Base-by-base conservation (phyloP, 805 yeast species). In the Middelhovenomyces tepae region DNA sequence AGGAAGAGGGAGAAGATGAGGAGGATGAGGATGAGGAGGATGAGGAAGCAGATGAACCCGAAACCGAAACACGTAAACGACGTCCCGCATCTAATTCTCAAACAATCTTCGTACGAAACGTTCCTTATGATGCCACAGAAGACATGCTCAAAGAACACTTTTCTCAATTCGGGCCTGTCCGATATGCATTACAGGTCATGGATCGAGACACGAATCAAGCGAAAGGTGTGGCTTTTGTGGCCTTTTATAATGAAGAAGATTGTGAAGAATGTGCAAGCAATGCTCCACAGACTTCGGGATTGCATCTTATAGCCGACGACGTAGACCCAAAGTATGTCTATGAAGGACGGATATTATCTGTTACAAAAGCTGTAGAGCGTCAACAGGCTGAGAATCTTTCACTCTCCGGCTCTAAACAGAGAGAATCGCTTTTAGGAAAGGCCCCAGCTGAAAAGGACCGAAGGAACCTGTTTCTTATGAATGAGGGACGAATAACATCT, bases 211-310 rank as follows among this genome's bases (percentile, higher is more conserved):
- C 94, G 2, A 94, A 93, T 4, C 62, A 83, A 39, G 89, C 97
- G 8, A 82, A 70, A 54, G 98, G 98, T 42, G 80, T 95, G 1
- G 98, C 95, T 0, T 91, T 91, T 54, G 94, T 91, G 27, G 94
- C 95, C 0, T 91, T 91, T 53, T 57, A 55, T 32, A 62, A 68
- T 15, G 73, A 71, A 34, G 75, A 68, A 4, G 72, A 80, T 3
- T 82, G 74, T 47, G 67, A 68, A 20, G 68, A 71, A 34, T 87
- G 96, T 60, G 53, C 87, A 22, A 64, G 65, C 4, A 69, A 75
- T 48, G 95, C 96, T 0, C 97, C 98, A 16, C 72, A 73, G 27
- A 68, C 75, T 13, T 70, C 80, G 4, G 53, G 71, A 0, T 75
- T 86, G 4, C 64, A 85, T 51, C 67, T 91, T 47, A 76, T 91